Percentiles rank a stretch among this genome's conserved stretches.
phyloP scores from a whole-genome alignment of 2,329 filamentous ascomycete genomes.

The Trichoderma afroharzianum region DNA sequence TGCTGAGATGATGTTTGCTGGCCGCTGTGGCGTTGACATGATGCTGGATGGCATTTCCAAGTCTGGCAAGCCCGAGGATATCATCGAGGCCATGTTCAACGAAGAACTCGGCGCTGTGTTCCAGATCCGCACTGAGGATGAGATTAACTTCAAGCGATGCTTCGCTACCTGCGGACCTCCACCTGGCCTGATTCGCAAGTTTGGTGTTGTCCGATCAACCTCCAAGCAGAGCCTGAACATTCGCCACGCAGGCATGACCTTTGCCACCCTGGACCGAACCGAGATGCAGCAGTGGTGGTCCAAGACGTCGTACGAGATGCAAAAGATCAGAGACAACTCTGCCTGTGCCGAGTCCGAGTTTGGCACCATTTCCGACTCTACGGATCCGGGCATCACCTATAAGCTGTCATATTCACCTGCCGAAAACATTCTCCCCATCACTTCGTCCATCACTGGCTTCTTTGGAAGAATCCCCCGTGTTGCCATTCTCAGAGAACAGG shows the following conservation, averaged over 20 bases:
- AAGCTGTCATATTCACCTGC: slow-evolving; percentile 75
- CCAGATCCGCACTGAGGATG: slow-evolving; percentile 82
- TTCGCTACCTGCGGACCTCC: slow-evolving; percentile 89
- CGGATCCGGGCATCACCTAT: slow-evolving; percentile 80
- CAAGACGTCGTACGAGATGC: slow-evolving; percentile 85
- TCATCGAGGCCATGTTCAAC: slow-evolving; percentile 83
- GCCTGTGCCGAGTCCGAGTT: slow-evolving; percentile 82
- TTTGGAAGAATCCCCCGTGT: slow-evolving; percentile 67
- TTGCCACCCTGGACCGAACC: slow-evolving; percentile 67
- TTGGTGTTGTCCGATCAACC: slow-evolving; percentile 68
- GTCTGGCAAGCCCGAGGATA: slow-evolving; percentile 56
- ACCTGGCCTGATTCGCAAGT: slow-evolving; percentile 74
- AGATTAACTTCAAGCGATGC: slow-evolving; percentile 80
- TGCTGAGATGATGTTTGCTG: slow-evolving; percentile 97
- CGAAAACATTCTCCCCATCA: slow-evolving; percentile 67
- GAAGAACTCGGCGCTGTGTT: slow-evolving; percentile 96
- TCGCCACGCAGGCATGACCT: slow-evolving; percentile 62
- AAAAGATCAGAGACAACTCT: slow-evolving; percentile 84
- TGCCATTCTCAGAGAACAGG: slow-evolving; percentile 91
- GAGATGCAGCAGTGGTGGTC: slow-evolving; percentile 86
- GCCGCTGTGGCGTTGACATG: slow-evolving; percentile 81
- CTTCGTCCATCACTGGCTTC: slow-evolving; percentile 42
- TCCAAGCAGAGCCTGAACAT: slow-evolving; percentile 74
- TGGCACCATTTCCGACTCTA: slow-evolving; percentile 66
- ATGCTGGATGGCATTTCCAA: slow-evolving; percentile 72